Evolutionary conservation across 768 basidiomycete genomes (phyloP).

Genomic region (Chalciporus piperatus): DNA sequence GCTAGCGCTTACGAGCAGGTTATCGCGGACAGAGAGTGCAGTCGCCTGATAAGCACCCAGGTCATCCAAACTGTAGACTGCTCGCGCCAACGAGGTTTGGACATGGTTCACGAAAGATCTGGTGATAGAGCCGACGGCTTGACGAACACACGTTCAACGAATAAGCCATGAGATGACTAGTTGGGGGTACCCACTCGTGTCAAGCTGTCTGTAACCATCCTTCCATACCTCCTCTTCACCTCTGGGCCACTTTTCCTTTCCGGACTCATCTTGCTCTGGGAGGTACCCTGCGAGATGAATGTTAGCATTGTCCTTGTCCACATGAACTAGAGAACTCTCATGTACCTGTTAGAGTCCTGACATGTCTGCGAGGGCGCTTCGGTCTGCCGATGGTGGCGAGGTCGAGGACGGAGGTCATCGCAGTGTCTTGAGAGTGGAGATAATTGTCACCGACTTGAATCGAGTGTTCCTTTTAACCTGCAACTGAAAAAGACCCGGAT

Average conservation of each 20-base stretch:
- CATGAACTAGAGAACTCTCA: background rate
- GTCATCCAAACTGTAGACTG: conserved; percentile 85
- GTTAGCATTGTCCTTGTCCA: background rate
- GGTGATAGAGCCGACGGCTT: conserved; percentile 63
- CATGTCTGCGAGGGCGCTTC: conserved; percentile 56
- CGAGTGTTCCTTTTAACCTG: background rate
- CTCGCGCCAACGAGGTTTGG: conserved; percentile 86
- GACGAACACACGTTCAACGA: conserved; percentile 1
- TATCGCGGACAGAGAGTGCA: conserved; percentile 84
- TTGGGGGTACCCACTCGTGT: conserved; percentile 43
- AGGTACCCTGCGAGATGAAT: conserved; percentile 56
- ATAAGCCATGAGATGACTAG: conserved; percentile 1
- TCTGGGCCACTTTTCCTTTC: conserved; percentile 83
- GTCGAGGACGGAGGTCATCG: conserved; percentile 67
- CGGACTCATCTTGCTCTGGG: conserved; percentile 71
- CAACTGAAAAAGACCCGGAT: background rate
- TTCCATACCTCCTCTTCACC: conserved; percentile 80
- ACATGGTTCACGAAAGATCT: conserved; percentile 80
- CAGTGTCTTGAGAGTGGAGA: background rate
- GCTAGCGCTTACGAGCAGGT: conserved; percentile 61
- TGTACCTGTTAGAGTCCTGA: conserved; percentile 64
- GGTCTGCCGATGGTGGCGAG: conserved; percentile 60
- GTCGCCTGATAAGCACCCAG: conserved; percentile 91
- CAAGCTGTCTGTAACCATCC: conserved; percentile 52
- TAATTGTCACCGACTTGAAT: too few species aligned